These are phyloP conservation scores for Kwoniella bestiolae DNA, from an alignment of 768 basidiomycete species.

Conservation along the genomic window DNA sequence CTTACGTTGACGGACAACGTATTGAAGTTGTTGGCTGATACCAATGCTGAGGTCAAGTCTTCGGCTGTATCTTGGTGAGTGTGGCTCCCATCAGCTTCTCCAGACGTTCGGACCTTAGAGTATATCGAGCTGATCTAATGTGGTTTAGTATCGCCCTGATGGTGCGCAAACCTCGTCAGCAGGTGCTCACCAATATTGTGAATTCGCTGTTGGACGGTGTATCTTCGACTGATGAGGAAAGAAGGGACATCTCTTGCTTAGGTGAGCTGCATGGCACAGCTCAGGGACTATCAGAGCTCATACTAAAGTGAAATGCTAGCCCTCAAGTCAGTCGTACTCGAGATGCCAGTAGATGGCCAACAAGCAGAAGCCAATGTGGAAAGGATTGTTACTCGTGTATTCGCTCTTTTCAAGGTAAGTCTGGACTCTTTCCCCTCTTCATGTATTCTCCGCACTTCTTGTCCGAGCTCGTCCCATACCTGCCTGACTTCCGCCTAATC, in stretches of 20 bases:
- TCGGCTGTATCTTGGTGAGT: constrained; percentile 91
- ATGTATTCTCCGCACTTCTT: no score
- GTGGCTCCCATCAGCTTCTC: background rate
- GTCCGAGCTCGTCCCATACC: no score
- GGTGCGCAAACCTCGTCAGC: constrained; percentile 79
- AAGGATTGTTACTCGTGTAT: constrained; percentile 80
- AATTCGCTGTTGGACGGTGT: constrained; percentile 88
- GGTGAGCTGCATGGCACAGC: constrained; percentile 62
- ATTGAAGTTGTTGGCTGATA: constrained; percentile 83
- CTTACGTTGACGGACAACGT: constrained; percentile 82
- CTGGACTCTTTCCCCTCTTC: background rate
- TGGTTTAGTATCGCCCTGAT: constrained; percentile 79
- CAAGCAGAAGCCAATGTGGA: constrained; percentile 78
- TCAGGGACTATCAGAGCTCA: background rate
- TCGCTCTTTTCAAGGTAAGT: constrained; percentile 78
- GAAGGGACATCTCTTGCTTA: constrained; percentile 89
- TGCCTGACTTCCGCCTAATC: background rate
- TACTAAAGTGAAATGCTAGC: constrained; percentile 61
- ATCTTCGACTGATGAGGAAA: constrained; percentile 83
- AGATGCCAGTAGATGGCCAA: constrained; percentile 80
- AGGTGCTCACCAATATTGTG: constrained; percentile 82
- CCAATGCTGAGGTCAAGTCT: constrained; percentile 98
- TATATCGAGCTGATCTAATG: background rate
- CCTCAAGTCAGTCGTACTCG: constrained; percentile 90
- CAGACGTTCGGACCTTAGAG: no score